Conservation (phyloP, 2,329 filamentous ascomycete genomes). For the Beauveria rudraprayagi region DNA sequence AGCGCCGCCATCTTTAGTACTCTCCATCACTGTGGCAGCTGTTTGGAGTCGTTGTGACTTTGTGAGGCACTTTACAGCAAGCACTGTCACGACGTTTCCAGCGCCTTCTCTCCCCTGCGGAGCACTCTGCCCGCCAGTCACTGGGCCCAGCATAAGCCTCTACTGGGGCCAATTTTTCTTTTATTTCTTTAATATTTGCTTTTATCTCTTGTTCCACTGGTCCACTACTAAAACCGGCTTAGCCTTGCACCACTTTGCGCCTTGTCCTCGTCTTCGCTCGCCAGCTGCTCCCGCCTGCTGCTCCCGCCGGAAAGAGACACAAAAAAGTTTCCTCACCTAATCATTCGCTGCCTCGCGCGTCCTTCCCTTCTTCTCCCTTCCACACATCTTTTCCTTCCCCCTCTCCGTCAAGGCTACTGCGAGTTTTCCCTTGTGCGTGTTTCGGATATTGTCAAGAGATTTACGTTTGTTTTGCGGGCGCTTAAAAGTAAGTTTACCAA, state of each 20-base stretch:
- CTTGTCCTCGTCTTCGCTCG: not conserved
- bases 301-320: slow-evolving; percentile 15
- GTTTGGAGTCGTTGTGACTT: not conserved
- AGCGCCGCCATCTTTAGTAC: not conserved
- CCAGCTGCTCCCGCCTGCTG: not conserved
- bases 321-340: slow-evolving; percentile 25
- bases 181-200: not conserved
- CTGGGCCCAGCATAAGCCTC: not conserved
- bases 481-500: slow-evolving; percentile 42
- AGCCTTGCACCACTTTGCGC: not conserved
- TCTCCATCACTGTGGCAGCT: not conserved
- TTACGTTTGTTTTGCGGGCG: slow-evolving; percentile 42
- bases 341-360: slow-evolving; percentile 8
- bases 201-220: not conserved
- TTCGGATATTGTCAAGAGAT: slow-evolving; percentile 36
- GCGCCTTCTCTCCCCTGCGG: not conserved
- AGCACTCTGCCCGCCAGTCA: not conserved
- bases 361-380: slow-evolving; percentile 14
- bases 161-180: not conserved
- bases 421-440: slow-evolving; percentile 40
- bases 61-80: not conserved
- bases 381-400: slow-evolving; percentile 24
- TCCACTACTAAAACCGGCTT: not conserved
- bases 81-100: not conserved
- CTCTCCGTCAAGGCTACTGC: slow-evolving; percentile 27